Percentiles rank a stretch among this genome's conserved stretches.
These are phyloP conservation scores for Aspergillus nomiae DNA, from an alignment of 2,329 filamentous ascomycete species.

Conservation along the genomic window DNA sequence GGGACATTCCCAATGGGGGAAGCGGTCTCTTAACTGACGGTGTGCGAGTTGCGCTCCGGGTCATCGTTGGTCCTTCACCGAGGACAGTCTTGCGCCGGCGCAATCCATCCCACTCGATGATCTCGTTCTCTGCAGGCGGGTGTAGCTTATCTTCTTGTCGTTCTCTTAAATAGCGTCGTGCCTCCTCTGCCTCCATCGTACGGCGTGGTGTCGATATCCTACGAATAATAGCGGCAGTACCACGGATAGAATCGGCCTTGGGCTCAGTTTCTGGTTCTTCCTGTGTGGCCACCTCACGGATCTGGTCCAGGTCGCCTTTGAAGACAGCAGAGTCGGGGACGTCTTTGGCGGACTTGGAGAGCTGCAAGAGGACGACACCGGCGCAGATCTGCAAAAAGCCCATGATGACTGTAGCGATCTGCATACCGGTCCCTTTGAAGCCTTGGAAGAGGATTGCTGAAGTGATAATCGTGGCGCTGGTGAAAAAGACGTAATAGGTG, in stretches of 20 bases:
- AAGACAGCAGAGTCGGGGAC: constrained; percentile 93
- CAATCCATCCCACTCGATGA: constrained; percentile 89
- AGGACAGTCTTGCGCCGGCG: constrained; percentile 68
- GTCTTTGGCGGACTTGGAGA: constrained; percentile 98
- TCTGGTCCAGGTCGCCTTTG: constrained; percentile 88
- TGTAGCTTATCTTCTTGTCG: constrained; percentile 70
- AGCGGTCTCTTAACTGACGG: constrained; percentile 57
- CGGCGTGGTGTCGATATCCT: constrained; percentile 74
- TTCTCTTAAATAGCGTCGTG: constrained; percentile 76
- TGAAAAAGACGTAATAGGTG: constrained; percentile 99
- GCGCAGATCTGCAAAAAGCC: constrained; percentile 93
- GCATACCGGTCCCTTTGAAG: constrained; percentile 80
- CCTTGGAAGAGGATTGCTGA: constrained; percentile 90
- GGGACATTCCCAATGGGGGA: constrained; percentile 84
- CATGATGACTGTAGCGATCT: constrained; percentile 86
- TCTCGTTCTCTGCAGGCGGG: constrained; percentile 75
- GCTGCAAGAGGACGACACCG: constrained; percentile 86
- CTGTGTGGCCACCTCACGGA: constrained; percentile 91
- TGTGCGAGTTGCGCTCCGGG: constrained; percentile 38
- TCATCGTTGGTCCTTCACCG: constrained; percentile 46
- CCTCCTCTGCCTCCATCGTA: constrained; percentile 78
- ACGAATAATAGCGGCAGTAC: constrained; percentile 82
- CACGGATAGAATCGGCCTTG: constrained; percentile 93
- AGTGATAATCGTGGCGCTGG: constrained; percentile 89
- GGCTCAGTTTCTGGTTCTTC: constrained; percentile 96